Evolutionary conservation across 768 basidiomycete genomes (phyloP), one percentile per base, ranked within the genome.

Genomic region (Hysterangium stoloniferum): DNA sequence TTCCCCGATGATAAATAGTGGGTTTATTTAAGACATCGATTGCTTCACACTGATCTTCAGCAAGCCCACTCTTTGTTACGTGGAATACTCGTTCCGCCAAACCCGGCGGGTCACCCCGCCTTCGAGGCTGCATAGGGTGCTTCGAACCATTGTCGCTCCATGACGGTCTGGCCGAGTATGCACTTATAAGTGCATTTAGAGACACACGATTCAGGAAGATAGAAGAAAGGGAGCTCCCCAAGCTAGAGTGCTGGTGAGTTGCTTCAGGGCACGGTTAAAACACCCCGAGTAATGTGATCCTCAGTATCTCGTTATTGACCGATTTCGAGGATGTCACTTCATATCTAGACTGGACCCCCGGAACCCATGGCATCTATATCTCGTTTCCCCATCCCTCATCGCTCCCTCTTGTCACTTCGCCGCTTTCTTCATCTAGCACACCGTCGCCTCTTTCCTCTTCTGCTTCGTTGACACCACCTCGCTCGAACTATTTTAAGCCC

Each of bases 111-210:
- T 63, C 76, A 19, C 72, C 79, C 38, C 73, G 78, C 52, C 71
- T 99, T 54, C 72, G 95, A 46, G 95, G 95, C 41, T 99, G 95
- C 68, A 97, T 99, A 58, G 95, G 95, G 60, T 92, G 79, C 66
- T 99, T 99, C 60, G 80, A 84, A 29, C 74, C 88, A 9, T 74
- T 83, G 64, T 67, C 80, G 9, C 71, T 98, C 25, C 76, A 71
- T 51, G 75, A 85, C 25, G 92, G 91, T 13, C 65, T 99, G 53
- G 76, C 77, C 35, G 90, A 98, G 57, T 98, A 96, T 62, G 95
- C 95, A 24, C 75, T 93, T 52, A 78, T 86, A 65, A 93, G 92
- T 62, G 94, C 94, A 15, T 84, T 96, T 66, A 75, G 82, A 59
- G 95, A 99, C 65, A 72, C 76, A 51, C 77, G 95, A 35, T 99